Evolutionary conservation across 2,329 filamentous ascomycete genomes (phyloP).

Genomic region (Myrmaecium sp.): DNA sequence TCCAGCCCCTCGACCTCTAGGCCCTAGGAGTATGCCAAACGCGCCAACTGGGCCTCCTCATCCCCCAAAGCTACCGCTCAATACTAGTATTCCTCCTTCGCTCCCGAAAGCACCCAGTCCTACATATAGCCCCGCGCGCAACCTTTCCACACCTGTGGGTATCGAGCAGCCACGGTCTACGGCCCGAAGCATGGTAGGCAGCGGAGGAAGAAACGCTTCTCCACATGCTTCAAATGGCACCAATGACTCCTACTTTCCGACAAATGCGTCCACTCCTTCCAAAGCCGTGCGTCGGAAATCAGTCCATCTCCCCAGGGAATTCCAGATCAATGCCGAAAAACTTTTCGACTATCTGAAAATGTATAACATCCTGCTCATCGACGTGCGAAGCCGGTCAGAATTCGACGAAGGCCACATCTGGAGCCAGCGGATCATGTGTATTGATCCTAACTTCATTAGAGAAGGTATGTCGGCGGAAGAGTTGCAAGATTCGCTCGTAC

Average conservation of each 20-base stretch:
- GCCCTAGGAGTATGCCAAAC: conserved; percentile 38
- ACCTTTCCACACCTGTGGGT: conserved; percentile 47
- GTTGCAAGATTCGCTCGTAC: conserved; percentile 48
- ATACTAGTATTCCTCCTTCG: conserved; percentile 34
- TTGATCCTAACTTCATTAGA: conserved; percentile 66
- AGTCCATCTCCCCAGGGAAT: conserved; percentile 37
- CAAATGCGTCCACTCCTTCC: conserved; percentile 5
- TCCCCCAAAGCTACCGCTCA: conserved; percentile 30
- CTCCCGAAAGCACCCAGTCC: conserved; percentile 58
- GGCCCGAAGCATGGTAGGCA: conserved; percentile 44
- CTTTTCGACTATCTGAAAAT: conserved; percentile 53
- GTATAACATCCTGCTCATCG: conserved; percentile 62
- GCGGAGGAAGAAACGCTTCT: conserved; percentile 37
- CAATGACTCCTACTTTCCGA: conserved; percentile 26
- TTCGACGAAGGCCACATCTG: conserved; percentile 85
- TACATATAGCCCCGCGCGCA: conserved; percentile 62
- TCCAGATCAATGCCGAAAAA: conserved; percentile 49
- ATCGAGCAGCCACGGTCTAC: conserved; percentile 49
- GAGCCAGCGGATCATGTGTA: conserved; percentile 67
- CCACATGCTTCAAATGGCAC: conserved; percentile 23
- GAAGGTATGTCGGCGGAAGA: conserved; percentile 49
- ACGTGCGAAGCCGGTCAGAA: conserved; percentile 61
- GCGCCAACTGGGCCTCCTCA: conserved; percentile 11
- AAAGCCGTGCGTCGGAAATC: conserved; percentile 19
- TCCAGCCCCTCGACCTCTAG: conserved; percentile 16